A percentile compares a stretch with the other conserved stretches of the same genome.
Conservation (phyloP, 306 rosid species). For the Medicago ruthenica region DNA sequence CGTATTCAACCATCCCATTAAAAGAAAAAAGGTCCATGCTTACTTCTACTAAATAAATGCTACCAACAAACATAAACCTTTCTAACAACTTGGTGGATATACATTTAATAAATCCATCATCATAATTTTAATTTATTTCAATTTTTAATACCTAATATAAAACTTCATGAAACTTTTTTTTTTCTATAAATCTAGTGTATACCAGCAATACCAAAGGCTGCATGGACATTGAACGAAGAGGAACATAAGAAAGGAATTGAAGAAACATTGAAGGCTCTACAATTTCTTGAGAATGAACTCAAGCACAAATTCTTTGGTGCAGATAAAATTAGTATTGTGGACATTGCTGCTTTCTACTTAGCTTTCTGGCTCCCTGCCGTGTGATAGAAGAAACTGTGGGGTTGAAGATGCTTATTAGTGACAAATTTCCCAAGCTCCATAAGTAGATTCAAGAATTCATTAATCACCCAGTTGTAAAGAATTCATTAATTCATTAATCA, state of each 20-base stretch:
- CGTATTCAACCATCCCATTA: too few relatives aligned
- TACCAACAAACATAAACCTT: too few relatives aligned
- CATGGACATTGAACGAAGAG: slow-evolving; percentile 28
- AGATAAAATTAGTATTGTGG: slow-evolving; percentile 47
- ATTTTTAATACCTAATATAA: too few relatives aligned
- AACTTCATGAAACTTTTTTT: neutral
- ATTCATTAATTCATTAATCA: too few relatives aligned
- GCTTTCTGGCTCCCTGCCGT: slow-evolving; percentile 55
- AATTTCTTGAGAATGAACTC: slow-evolving; percentile 42
- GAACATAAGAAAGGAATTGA: slow-evolving; percentile 40
- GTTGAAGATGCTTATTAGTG: slow-evolving; percentile 37
- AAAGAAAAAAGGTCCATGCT: too few relatives aligned
- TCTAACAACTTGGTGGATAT: too few relatives aligned
- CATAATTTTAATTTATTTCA: too few relatives aligned
- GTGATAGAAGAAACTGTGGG: slow-evolving; percentile 51
- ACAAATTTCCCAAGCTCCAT: slow-evolving; percentile 51
- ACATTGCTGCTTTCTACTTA: slow-evolving; percentile 52
- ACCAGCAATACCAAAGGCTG: slow-evolving; percentile 29
- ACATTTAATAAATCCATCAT: too few relatives aligned
- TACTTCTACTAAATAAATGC: too few relatives aligned
- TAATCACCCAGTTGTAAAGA: slow-evolving; percentile 51
- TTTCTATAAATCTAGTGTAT: slow-evolving; percentile 1
- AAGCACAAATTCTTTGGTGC: slow-evolving; percentile 56
- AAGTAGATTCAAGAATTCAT: slow-evolving; percentile 57
- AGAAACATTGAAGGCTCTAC: slow-evolving; percentile 39